Evolutionary conservation across 2,329 filamentous ascomycete species (phyloP), one percentile per base, ranked within the genome.

Genomic region (Neonectria magnoliae): DNA sequence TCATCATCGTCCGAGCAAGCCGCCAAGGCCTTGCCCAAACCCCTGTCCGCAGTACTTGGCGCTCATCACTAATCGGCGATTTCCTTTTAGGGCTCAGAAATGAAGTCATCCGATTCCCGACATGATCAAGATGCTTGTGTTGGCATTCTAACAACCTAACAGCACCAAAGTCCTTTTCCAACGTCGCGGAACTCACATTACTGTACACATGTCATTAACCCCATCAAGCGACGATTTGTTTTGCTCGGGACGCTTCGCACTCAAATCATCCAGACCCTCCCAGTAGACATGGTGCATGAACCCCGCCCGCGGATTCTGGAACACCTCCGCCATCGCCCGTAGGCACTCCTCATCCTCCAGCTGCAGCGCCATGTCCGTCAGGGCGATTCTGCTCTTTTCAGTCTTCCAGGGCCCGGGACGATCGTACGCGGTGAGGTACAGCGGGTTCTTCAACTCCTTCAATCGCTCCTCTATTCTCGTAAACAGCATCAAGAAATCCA

Each of bases 401-500:
- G 16, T 5, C 3, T 41, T 11, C 38, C 31, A 42, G 5, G 22
- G 51, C 1, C 51, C 58, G 10, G 54, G 22, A 1, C 13, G 10
- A 9, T 68, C 20, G 1, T 55, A 58, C 2, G 52, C 42, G 18
- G 57, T 16, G 4, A 57, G 11, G 1, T 66, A 68, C 1, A 36
- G 5, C 16, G 68, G 71, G 18, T 80, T 77, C 4, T 69, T 59
- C 6, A 66, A 25, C 18, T 63, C 22, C 6, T 64, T 61, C 27
- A 81, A 67, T 36, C 71, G 52, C 0, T 63, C 54, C 57, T 81
- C 77, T 14, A 81, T 71, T 10, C 52, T 33, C 1, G 8, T 10
- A 29, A 78, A 80, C 0, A 71, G 27, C 8, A 68, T 44, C 51
- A 78, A 53, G 11, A 78, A 69, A 6, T 38, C 25, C 0, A 47